Evolutionary conservation across 2,329 filamentous ascomycete genomes (phyloP), one percentile per base, ranked within the genome.

Genomic region (Corinectria fuckeliana): DNA sequence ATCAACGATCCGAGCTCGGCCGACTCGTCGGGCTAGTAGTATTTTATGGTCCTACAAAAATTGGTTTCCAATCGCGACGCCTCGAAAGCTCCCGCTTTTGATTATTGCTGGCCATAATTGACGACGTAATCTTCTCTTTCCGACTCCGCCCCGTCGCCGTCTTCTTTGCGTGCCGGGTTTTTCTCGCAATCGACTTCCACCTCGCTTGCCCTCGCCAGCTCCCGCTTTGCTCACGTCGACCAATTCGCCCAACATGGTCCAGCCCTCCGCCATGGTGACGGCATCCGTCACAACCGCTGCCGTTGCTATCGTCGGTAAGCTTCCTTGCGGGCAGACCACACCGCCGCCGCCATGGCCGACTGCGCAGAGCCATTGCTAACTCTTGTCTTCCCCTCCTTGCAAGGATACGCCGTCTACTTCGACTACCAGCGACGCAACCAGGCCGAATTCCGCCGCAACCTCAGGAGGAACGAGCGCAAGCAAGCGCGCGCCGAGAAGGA

Each of bases 401-500:
- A 42, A 88, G 86, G 84, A 68, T 90, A 90, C 71, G 87, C 83
- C 64, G 75, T 85, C 68, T 91, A 88, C 78, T 91, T 91, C 76
- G 88, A 91, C 76, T 84, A 88, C 72, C 82, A 85, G 73, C 84
- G 88, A 68, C 86, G 88, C 65, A 82, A 80, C 72, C 81, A 88
- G 69, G 78, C 86, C 71, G 84, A 88, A 68, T 91, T 90, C 80
- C 83, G 88, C 70, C 85, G 86, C 73, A 79, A 84, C 71, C 78
- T 91, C 71, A 91, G 91, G 77, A 87, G 89, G 73, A 91, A 92
- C 77, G 89, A 91, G 76, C 90, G 91, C 78, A 85, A 85, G 73
- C 86, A 90, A 76, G 86, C 84, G 65, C 88, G 89, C 68, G 86
- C 81, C 60, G 87, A 88, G 71, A 92, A 92, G 80, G 89, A 91